phyloP scores from a whole-genome alignment of 345 rosid species.

The Geranium rotundifolium region DNA sequence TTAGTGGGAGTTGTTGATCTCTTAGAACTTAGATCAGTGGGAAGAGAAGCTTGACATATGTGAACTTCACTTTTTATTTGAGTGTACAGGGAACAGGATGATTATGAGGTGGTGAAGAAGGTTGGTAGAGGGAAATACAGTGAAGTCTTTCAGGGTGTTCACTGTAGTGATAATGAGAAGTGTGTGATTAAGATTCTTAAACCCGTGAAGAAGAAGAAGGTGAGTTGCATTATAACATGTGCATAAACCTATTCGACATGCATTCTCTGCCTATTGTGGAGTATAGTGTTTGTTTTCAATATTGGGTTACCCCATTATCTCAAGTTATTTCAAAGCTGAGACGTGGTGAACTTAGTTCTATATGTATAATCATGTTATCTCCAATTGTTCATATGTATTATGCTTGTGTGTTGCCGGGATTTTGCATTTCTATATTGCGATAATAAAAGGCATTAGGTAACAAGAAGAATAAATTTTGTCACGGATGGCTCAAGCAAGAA shows the following conservation, averaged over 20 bases:
- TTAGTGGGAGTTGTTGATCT: too few relatives aligned
- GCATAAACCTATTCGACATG: neutral
- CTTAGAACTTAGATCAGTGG: too few relatives aligned
- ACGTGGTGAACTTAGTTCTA: neutral
- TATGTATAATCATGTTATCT: neutral
- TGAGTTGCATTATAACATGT: constrained; percentile 9
- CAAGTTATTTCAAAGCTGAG: neutral
- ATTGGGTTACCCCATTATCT: too few relatives aligned
- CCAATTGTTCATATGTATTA: neutral
- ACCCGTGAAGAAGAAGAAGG: constrained; percentile 99
- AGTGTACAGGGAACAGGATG: constrained; percentile 63
- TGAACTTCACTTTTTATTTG: neutral
- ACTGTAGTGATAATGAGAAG: constrained; percentile 66
- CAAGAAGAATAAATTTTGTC: neutral
- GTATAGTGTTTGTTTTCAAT: too few relatives aligned
- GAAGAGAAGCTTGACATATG: too few relatives aligned
- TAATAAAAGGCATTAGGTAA: too few relatives aligned
- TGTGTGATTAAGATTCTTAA: constrained; percentile 90
- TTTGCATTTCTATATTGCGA: neutral
- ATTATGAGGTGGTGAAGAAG: too few relatives aligned
- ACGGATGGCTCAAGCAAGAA: too few relatives aligned
- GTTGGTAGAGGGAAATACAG: too few relatives aligned
- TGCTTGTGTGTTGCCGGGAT: neutral
- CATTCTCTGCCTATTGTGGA: neutral
- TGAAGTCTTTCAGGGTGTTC: constrained; percentile 58